These are phyloP conservation scores for Mastigamoeba balamuthi DNA, from an alignment of 78 protist species.

Conservation along the genomic window DNA sequence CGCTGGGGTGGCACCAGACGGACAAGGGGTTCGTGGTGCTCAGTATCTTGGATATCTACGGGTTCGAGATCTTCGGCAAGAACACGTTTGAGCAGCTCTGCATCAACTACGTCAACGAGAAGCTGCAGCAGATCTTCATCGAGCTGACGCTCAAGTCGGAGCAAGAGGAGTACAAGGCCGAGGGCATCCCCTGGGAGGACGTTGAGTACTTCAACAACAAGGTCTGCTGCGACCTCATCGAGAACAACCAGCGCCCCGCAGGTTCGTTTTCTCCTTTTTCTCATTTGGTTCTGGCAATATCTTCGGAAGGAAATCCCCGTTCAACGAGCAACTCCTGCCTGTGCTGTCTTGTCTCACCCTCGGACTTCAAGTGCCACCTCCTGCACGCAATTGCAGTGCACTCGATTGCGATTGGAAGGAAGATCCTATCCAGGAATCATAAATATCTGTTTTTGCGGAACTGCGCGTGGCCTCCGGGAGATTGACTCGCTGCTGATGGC, in stretches of 20 bases:
- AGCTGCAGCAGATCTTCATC: slow-evolving; percentile 90
- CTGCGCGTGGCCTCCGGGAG: background rate
- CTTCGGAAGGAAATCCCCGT: too few relatives aligned
- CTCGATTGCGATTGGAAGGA: too few relatives aligned
- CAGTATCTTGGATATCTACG: slow-evolving; percentile 88
- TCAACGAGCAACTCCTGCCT: too few relatives aligned
- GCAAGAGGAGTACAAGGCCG: slow-evolving; percentile 84
- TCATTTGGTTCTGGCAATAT: too few relatives aligned
- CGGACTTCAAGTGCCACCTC: too few relatives aligned
- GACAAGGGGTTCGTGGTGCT: slow-evolving; percentile 22
- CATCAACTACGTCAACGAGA: slow-evolving; percentile 91
- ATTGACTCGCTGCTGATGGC: background rate
- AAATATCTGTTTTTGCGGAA: background rate
- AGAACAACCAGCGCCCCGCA: slow-evolving; percentile 1
- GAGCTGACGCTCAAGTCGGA: slow-evolving; percentile 77
- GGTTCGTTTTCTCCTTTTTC: too few relatives aligned
- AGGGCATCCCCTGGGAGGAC: slow-evolving; percentile 69
- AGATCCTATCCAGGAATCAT: background rate
- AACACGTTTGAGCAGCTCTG: slow-evolving; percentile 90
- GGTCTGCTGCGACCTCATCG: slow-evolving; percentile 62
- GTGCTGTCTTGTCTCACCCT: too few relatives aligned
- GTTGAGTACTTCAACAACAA: slow-evolving; percentile 82
- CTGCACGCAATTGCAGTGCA: too few relatives aligned
- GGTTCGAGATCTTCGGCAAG: slow-evolving; percentile 85
- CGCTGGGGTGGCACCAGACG: slow-evolving; percentile 33